Base-by-base conservation (phyloP, 768 basidiomycete genomes). In the Fibroporia radiculosa region DNA sequence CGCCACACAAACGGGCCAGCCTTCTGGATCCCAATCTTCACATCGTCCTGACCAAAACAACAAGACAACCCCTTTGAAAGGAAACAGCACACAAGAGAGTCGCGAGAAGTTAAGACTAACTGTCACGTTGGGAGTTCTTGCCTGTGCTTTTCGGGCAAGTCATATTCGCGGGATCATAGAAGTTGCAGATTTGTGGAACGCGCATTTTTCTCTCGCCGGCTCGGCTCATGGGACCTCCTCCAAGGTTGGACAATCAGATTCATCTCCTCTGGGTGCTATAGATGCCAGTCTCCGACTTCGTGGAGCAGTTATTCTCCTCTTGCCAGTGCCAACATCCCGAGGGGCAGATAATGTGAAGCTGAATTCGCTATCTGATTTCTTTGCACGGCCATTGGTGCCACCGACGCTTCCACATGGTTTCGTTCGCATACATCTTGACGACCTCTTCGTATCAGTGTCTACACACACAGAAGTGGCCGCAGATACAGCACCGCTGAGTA, bases 371-470 rank as follows among this genome's bases (percentile, higher is more conserved):
- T 47, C 59, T 8, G 46, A 55, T 19, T 87, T 77, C 56, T 85
- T 81, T 57, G 59, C 67, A 16, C 71, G 68, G 19, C 84, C 84
- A 2, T 62, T 84, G n/a, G 58, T 71, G 4, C 80, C 82, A 34
- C 82, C 78, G 13, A 59, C 53, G 28, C 56, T 78, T 6, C 56
- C 64, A 7, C 60, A 65, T 36, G 69, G 74, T 24, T 86, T 77
- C 55, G 51, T 77, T 38, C 78, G 86, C 51, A 4, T 66, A 51
- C 24, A 60, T 56, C 34, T 64, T 48, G 44, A 59, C 58, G 36
- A 35, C 3, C 34, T 63, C 26, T 51, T 41, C 40, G 56, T 48
- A 42, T 51, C 61, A 28, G 46, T 52, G 19, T 57, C 60, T 4
- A 47, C 52, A 16, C 38, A 35, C 10, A 38, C 43, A 5, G 11